A percentile compares a stretch with the other conserved stretches of the same genome.
phyloP scores from a whole-genome alignment of 2,329 filamentous ascomycete species.

The Talaromyces funiculosus region DNA sequence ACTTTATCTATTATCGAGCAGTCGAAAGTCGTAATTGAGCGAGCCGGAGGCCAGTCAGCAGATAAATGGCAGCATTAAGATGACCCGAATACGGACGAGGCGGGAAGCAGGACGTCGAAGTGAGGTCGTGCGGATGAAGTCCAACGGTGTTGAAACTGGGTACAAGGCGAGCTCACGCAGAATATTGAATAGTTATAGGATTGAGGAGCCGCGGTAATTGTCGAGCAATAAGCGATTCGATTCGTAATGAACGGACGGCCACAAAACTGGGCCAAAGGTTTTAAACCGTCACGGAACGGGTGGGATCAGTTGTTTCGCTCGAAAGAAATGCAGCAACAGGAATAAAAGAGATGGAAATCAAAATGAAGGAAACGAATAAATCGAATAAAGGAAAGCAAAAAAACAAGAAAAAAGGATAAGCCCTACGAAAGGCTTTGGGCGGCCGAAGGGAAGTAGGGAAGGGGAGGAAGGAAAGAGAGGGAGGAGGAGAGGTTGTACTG shows the following conservation, averaged over 20 bases:
- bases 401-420: slow-evolving; percentile 12
- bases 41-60: slow-evolving; percentile 14
- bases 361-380: slow-evolving; percentile 16
- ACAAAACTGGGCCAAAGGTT: slow-evolving; percentile 25
- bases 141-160: background rate
- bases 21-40: slow-evolving; percentile 12
- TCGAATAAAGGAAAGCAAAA: slow-evolving; percentile 9
- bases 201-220: background rate
- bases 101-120: background rate
- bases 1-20: background rate
- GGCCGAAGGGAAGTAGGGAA: slow-evolving; percentile 8
- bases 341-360: slow-evolving; percentile 8
- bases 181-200: background rate
- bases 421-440: slow-evolving; percentile 3
- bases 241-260: slow-evolving; percentile 36
- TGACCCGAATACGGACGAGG: background rate
- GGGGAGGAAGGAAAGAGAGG: slow-evolving; percentile 15
- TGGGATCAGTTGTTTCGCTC: background rate
- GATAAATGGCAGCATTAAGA: slow-evolving; percentile 5
- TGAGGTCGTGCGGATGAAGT: background rate
- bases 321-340: slow-evolving; percentile 11
- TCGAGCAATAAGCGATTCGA: slow-evolving; percentile 3
- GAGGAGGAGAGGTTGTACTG: slow-evolving; percentile 3
- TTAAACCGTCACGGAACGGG: background rate
- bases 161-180: background rate